These are phyloP conservation scores for Lachnellula cervina DNA, from an alignment of 2,329 filamentous ascomycete species.

Conservation along the genomic window DNA sequence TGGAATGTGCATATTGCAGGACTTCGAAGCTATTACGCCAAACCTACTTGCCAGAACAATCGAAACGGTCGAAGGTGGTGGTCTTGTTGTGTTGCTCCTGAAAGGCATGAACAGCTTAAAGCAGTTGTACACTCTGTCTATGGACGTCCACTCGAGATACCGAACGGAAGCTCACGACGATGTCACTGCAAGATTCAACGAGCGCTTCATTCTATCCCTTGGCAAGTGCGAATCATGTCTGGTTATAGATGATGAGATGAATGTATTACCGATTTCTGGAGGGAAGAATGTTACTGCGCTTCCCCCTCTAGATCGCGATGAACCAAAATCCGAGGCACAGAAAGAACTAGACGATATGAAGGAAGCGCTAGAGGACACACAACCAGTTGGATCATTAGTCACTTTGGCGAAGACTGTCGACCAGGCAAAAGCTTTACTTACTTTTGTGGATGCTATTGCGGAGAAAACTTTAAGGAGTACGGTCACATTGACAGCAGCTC, in stretches of 20 bases:
- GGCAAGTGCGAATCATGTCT: slow-evolving; percentile 93
- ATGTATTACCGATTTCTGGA: slow-evolving; percentile 93
- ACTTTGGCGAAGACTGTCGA: slow-evolving; percentile 86
- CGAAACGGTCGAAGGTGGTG: slow-evolving; percentile 95
- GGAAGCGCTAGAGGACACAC: slow-evolving; percentile 76
- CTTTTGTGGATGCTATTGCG: slow-evolving; percentile 91
- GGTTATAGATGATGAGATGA: slow-evolving; percentile 95
- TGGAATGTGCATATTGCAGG: slow-evolving; percentile 96
- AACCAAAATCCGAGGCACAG: slow-evolving; percentile 65
- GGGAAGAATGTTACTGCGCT: slow-evolving; percentile 84
- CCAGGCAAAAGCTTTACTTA: slow-evolving; percentile 93
- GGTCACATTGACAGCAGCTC: slow-evolving; percentile 84
- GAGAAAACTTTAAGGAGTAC: slow-evolving; percentile 95
- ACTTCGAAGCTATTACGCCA: slow-evolving; percentile 97
- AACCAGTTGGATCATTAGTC: slow-evolving; percentile 80
- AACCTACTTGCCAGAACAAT: slow-evolving; percentile 92
- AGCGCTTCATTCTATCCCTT: slow-evolving; percentile 90
- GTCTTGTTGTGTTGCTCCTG: slow-evolving; percentile 80
- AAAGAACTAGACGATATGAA: slow-evolving; percentile 83
- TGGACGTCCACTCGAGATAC: slow-evolving; percentile 97
- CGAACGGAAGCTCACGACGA: slow-evolving; percentile 94
- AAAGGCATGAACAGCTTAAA: slow-evolving; percentile 98
- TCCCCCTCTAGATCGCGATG: slow-evolving; percentile 68
- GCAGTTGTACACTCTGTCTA: slow-evolving; percentile 92
- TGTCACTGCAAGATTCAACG: slow-evolving; percentile 94